Evolutionary conservation across 176 grass and related monocot species (phyloP), one percentile per base, ranked within the genome.

Genomic region (Leersia perrieri): DNA sequence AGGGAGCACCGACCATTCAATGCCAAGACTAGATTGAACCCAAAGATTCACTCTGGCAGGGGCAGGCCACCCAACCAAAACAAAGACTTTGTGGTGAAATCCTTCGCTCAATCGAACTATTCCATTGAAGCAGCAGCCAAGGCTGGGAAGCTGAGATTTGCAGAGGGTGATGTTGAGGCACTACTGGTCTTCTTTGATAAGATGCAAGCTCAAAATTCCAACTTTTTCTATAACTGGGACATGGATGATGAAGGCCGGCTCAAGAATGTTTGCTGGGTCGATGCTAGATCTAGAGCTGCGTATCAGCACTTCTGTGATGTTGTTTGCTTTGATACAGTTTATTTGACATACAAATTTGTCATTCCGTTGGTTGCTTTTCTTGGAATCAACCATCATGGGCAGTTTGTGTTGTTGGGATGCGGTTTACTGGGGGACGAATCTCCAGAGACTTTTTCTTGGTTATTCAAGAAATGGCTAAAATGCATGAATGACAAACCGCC

Each of bases 191-290:
- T 91, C 83, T 97, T 97, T 39, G 90, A 93, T 72, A 93, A 88
- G 83, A 93, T 92, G 88, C 85, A 93, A 78, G 90, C 88, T 72
- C 82, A 93, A 78, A 86, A 97, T 76, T 83, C 90, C 28, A 86
- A 83, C 81, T 97, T 97, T 65, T 92, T 89, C 85, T 89, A 91
- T 35, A 93, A 87, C 68, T 97, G 90, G 93, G 93, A 97, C 45
- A 84, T 97, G 93, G 88, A 97, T 75, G 90, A 93, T 51, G 90
- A 92, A 63, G 93, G 93, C 14, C 85, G 85, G n/a, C 84, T 93
- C 63, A 97, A 88, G 78, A 97, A 97, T 69, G 90, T 97, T 76
- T 97, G 85, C 75, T 97, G 93, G 93, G 93, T 88, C 14, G 93
- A 97, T 88, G 73, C 82, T 82, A 87, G 86, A 93, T 97, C 93